These are phyloP conservation scores for Fagopyrum homotropicum DNA, from an alignment of 148 eudicot species.

Conservation along the genomic window DNA sequence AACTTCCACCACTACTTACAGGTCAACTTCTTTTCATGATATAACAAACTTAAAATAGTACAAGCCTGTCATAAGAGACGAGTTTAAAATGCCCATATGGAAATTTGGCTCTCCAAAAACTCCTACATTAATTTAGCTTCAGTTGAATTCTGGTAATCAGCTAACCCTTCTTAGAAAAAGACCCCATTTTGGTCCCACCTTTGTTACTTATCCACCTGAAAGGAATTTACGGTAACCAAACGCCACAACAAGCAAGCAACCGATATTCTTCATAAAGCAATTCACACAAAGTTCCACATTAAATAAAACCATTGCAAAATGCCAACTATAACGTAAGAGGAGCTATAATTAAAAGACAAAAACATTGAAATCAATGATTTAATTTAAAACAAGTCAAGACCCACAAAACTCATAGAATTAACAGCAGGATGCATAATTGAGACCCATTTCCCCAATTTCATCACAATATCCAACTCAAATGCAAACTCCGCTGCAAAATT, in stretches of 20 bases:
- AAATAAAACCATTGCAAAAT: not conserved
- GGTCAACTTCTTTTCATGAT: not conserved
- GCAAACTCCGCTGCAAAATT: not conserved
- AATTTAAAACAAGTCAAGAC: not conserved
- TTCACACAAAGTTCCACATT: not conserved
- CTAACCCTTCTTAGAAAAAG: not conserved
- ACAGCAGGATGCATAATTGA: not conserved
- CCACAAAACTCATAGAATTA: not conserved
- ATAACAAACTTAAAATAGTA: not conserved
- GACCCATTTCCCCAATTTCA: conserved; percentile 7
- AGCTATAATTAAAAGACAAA: not conserved
- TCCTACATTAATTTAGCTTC: too few relatives aligned
- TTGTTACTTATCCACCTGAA: not conserved
- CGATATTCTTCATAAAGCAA: conserved; percentile 9
- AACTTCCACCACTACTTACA: not conserved
- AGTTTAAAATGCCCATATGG: not conserved
- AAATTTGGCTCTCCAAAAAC: not conserved
- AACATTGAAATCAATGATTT: not conserved
- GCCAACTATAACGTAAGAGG: not conserved
- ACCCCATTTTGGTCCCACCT: not conserved
- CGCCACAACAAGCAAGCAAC: not conserved
- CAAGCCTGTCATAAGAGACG: not conserved
- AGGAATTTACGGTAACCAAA: conserved; percentile 4
- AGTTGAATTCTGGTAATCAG: not conserved
- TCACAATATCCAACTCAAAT: not conserved